Percentiles rank a stretch among this genome's conserved stretches.
These are phyloP conservation scores for Zopfia rhizophila DNA, from an alignment of 2,329 filamentous ascomycete species.

Conservation along the genomic window DNA sequence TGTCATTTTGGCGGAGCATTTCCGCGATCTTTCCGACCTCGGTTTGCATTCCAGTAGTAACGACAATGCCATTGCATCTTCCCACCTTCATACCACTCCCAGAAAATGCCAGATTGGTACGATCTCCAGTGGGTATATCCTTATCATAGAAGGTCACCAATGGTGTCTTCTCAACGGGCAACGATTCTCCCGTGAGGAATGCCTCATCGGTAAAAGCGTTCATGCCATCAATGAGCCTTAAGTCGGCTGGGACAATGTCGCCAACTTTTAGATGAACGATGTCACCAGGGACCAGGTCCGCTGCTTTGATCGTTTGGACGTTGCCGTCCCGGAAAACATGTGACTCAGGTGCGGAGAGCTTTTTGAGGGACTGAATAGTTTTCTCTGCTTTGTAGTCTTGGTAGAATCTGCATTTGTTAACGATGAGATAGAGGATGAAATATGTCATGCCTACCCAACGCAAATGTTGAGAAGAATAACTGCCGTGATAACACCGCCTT, in stretches of 20 bases:
- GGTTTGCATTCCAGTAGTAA: slow-evolving; percentile 77
- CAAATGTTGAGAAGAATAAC: slow-evolving; percentile 75
- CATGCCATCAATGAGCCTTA: slow-evolving; percentile 71
- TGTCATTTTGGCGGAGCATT: slow-evolving; percentile 70
- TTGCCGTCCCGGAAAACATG: slow-evolving; percentile 50
- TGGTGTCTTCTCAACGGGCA: slow-evolving; percentile 74
- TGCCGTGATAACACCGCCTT: slow-evolving; percentile 70
- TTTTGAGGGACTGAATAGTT: slow-evolving; percentile 54
- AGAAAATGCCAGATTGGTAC: slow-evolving; percentile 76
- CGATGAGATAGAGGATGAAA: neutral
- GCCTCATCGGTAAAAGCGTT: slow-evolving; percentile 82
- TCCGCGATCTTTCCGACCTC: slow-evolving; percentile 81
- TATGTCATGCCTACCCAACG: slow-evolving; percentile 63
- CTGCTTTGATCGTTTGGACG: slow-evolving; percentile 48
- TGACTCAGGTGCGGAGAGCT: slow-evolving; percentile 51
- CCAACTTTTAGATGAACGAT: slow-evolving; percentile 58
- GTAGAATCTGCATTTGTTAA: slow-evolving; percentile 53
- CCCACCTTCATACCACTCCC: slow-evolving; percentile 78
- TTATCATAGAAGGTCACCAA: slow-evolving; percentile 61
- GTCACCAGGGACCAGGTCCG: slow-evolving; percentile 52
- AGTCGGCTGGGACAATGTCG: slow-evolving; percentile 74
- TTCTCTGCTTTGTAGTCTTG: slow-evolving; percentile 60
- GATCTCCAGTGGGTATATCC: slow-evolving; percentile 70
- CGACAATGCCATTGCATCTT: slow-evolving; percentile 74
- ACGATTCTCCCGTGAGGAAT: slow-evolving; percentile 77